These are phyloP conservation scores for Purshia tridentata DNA, from an alignment of 306 rosid species.

Conservation along the genomic window DNA sequence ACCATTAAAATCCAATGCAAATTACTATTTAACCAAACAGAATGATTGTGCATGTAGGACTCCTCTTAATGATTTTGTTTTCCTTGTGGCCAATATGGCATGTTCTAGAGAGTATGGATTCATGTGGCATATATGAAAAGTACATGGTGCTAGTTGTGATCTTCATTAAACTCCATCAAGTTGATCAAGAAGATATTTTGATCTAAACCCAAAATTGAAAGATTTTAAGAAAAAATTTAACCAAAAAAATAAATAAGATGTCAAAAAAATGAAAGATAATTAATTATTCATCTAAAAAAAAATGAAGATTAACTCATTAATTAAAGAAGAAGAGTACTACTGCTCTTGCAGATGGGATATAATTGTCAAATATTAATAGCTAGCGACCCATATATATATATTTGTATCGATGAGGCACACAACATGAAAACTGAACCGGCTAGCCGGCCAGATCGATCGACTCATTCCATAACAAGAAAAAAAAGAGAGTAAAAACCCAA, in stretches of 20 bases:
- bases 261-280: background rate
- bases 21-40: slow-evolving; percentile 9
- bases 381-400: too few relatives aligned
- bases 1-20: slow-evolving; percentile 7
- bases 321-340: too few relatives aligned
- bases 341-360: too few relatives aligned
- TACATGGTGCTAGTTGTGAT: background rate
- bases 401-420: background rate
- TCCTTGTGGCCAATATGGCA: slow-evolving; percentile 1
- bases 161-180: background rate
- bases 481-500: too few relatives aligned
- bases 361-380: too few relatives aligned
- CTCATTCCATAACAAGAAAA: background rate
- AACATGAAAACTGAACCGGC: background rate
- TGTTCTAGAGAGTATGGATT: background rate
- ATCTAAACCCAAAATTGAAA: background rate
- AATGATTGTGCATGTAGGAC: slow-evolving; percentile 20
- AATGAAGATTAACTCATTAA: too few relatives aligned
- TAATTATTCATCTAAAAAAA: too few relatives aligned
- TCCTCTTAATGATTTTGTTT: slow-evolving; percentile 9
- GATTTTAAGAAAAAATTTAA: too few relatives aligned
- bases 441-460: background rate
- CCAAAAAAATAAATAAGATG: too few relatives aligned
- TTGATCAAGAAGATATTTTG: background rate
- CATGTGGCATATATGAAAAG: slow-evolving; percentile 1